These are phyloP conservation scores for Ophiostoma ulmi DNA, from an alignment of 2,329 filamentous ascomycete species.

Conservation along the genomic window DNA sequence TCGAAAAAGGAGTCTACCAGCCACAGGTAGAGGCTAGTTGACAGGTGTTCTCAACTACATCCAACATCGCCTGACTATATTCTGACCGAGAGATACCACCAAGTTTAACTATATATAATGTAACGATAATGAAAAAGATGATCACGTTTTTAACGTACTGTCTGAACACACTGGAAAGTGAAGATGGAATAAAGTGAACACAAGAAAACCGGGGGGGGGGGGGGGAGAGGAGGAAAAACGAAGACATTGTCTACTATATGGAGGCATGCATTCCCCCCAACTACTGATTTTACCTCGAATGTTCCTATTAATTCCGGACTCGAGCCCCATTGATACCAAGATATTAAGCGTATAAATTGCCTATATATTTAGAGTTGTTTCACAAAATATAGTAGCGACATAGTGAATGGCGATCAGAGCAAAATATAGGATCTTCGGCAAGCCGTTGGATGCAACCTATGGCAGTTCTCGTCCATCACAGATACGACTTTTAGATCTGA, in stretches of 20 bases:
- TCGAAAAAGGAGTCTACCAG: conserved; percentile 51
- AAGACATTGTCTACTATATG: background rate
- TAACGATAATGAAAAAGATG: conserved; percentile 8
- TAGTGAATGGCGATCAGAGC: background rate
- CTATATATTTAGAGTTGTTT: background rate
- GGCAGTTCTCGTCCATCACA: too few relatives aligned
- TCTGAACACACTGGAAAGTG: background rate
- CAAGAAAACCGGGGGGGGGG: background rate
- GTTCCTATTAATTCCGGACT: too few relatives aligned
- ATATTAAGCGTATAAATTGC: background rate
- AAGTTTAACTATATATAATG: background rate
- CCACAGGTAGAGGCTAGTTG: conserved; percentile 35
- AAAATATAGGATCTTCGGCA: background rate
- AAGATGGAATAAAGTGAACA: background rate
- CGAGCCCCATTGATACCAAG: background rate
- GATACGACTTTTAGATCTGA: too few relatives aligned
- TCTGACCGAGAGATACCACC: background rate
- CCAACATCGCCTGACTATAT: background rate
- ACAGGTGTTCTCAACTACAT: background rate
- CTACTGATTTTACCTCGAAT: too few relatives aligned
- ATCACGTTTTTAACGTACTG: background rate
- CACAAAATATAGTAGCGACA: background rate
- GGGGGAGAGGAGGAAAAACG: background rate
- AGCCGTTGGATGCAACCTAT: background rate
- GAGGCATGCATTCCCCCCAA: too few relatives aligned